Evolutionary conservation across 2,329 filamentous ascomycete species (phyloP).

Genomic region (Thelonectria blattea): DNA sequence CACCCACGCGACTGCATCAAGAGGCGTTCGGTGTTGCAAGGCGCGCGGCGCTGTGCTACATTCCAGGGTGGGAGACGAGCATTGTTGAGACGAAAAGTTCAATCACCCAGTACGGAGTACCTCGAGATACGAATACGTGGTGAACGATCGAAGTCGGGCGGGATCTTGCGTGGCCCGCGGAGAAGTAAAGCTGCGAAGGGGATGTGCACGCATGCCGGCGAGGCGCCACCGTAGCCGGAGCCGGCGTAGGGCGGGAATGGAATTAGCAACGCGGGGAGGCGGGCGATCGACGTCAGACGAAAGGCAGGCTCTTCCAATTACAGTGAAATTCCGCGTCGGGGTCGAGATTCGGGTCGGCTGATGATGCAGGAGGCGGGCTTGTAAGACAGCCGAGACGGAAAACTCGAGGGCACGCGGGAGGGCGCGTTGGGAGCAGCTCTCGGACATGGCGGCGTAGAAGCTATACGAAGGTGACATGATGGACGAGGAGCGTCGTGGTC

Average conservation of each 20-base stretch:
- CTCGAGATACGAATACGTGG: neutral
- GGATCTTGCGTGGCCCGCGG: neutral
- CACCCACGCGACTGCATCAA: slow-evolving; percentile 7
- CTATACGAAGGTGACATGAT: neutral
- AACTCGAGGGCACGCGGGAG: neutral
- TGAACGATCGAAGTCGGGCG: neutral
- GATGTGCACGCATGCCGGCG: neutral
- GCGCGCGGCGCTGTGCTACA: neutral
- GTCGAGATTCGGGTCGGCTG: neutral
- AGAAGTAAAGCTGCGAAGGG: too few species aligned
- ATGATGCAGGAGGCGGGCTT: neutral
- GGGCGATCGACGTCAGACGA: too few species aligned
- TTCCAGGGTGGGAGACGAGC: slow-evolving; percentile 1
- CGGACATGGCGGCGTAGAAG: too few species aligned
- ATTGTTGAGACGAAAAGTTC: neutral
- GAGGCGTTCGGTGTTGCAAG: slow-evolving; percentile 3
- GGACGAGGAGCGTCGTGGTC: neutral
- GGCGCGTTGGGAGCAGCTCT: too few species aligned
- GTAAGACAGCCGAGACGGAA: neutral
- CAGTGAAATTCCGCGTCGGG: neutral
- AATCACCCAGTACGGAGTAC: neutral
- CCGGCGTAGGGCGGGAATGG: too few species aligned
- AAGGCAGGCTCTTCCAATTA: neutral
- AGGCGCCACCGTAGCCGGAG: neutral
- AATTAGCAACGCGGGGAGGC: too few species aligned